Evolutionary conservation across 2,329 filamentous ascomycete genomes (phyloP), one percentile per base, ranked within the genome.

Genomic region (Thelonectria discophora): DNA sequence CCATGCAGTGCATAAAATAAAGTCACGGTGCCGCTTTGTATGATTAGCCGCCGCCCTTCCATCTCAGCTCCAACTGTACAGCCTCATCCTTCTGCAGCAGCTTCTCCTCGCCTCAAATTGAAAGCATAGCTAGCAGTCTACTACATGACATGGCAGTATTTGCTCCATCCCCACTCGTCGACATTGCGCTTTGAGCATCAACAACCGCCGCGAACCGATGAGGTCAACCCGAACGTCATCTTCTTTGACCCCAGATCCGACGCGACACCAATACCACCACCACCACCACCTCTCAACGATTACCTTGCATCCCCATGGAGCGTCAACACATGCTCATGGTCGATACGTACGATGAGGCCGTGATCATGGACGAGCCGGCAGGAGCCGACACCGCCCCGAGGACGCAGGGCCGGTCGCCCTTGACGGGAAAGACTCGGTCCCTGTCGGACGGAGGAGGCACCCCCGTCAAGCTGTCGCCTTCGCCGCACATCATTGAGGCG

Each of bases 391-490:
- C 53, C 48, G 49, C 34, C 15, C 51, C 63, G 18, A 56, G 58
- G 39, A 56, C 43, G 3, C 63, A 69, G 51, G 71, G 65, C 46
- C 70, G 74, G 58, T 80, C 82, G 61, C 81, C 82, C 40, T 71
- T 79, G 60, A 74, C 77, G 3, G 21, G 21, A 58, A 90, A 87
- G 75, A 81, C 84, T 40, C 81, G 88, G 64, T 90, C 88, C 51
- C 76, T 91, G 62, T 90, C 89, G 5, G 89, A 91, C 73, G 85
- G 86, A 48, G 82, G 81, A 63, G 79, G 79, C 63, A 85, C 87
- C 9, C 86, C 84, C 63, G 80, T 80, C 21, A 80, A 83, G 65
- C 76, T 88, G 17, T 87, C 85, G 5, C 82, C 87, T 4, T 87
- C 88, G 39, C 85, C 88, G 43, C 79, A 80, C 65, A 83, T 87